Evolutionary conservation across 2,329 filamentous ascomycete genomes (phyloP), one percentile per base, ranked within the genome.

Genomic region (Ceratocystis alfenasii): DNA sequence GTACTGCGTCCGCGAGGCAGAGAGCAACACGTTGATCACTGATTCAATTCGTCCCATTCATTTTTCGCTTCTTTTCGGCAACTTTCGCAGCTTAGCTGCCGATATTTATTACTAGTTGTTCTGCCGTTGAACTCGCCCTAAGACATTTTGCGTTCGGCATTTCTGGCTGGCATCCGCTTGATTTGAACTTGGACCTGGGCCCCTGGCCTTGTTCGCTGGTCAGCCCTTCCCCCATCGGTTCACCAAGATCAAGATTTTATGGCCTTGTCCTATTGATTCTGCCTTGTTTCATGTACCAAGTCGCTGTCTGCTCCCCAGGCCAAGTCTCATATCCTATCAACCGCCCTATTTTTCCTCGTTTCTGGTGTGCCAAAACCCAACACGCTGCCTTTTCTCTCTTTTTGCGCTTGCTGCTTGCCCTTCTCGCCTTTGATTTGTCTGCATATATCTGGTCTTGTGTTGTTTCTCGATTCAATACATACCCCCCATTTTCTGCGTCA

Each of bases 141-240:
- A 59, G 33, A n/a, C 55, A 59, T 59, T 36, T 10, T n/a, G 25
- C 33, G 28, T 30, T 4, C 15, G 55, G 55, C 55, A 36, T 36
- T 33, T 59, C 55, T 59, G 28, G 55, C 55, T 36, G 55, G 15
- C 55, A 30, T 59, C 33, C 15, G 55, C 55, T 36, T 59, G 17
- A 20, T 30, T 22, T 36, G 55, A 41, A 41, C 36, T 41, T 41
- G 36, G 36, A 41, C 36, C 36, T 15, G 36, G 36, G 28, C 17
- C 55, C 55, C 55, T 36, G 55, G 28, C 25, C 28, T 36, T 59
- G 28, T 59, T 59, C 28, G 55, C 8, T 36, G 25, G 28, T 12
- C 8, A 33, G 33, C 28, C 36, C 36, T 41, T 41, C 36, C 36
- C 36, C 36, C 25, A 59, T 59, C 55, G 6, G 55, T 17, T 22